Evolutionary conservation across 129 eudicot species (phyloP), one percentile per base, ranked within the genome.

Genomic region (Lactuca sativa): DNA sequence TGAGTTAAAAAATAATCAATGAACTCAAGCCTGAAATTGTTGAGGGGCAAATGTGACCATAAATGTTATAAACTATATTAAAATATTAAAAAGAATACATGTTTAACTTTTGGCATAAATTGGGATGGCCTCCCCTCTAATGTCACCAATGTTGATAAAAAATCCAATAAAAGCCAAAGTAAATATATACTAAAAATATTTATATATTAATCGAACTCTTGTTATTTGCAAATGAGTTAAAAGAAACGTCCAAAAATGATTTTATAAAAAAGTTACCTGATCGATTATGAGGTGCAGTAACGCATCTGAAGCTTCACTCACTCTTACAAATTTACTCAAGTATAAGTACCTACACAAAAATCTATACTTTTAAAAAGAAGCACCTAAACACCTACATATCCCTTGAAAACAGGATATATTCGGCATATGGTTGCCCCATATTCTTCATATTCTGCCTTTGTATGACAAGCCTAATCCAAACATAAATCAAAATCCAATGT

Each of bases 31-130:
- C 98, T 92, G 95, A 80, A 92, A 89, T 59, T 92, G 96, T 72
- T 92, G 98, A 2, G 95, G 96, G 58, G 89, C 98, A 81, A 51
- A 14, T 66, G 9, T 65, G 16, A 13, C 11, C 47, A 59, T 47
- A 55, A 21, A 16, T 30, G 32, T 16, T 21, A 54, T 32, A 56
- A 11, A 21, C 7, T 44, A 44, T 44, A 18, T 18, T 32, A 5
- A 41, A 41, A 9, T 55, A 53, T 15, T 25, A 65, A 18, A 18
- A 44, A 37, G 18, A 66, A 16, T 17, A 93, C 98, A 92, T 93
- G 98, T 73, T 83, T 68, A 75, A 93, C 95, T 87, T 86, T 93
- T 15, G 98, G 97, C 40, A 89, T 65, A 62, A 89, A 92, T 60
- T 81, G 74, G 38, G 90, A 73, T 34, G 98, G 95, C 66, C 80